Conservation (phyloP, 1,284 basidiomycete species). For the Leccinum cinnamomeum region DNA sequence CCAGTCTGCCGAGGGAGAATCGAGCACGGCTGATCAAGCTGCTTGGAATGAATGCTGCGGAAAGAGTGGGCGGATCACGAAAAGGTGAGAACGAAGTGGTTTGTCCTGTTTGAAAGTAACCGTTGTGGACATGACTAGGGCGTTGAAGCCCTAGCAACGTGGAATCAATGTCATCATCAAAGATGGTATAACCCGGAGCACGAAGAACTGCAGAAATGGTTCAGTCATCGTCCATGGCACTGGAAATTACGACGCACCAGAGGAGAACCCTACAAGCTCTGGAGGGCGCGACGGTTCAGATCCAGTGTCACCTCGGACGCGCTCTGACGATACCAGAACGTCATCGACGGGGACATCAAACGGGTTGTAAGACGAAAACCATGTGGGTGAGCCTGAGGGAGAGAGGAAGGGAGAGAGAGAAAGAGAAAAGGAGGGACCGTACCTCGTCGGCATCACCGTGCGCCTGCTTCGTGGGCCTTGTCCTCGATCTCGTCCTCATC, state of each 20-base stretch:
- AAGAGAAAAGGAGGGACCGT: no score
- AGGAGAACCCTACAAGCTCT: conserved; percentile 39
- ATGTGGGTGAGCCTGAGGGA: conserved; percentile 1
- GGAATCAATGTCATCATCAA: conserved; percentile 41
- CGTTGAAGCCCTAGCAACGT: conserved; percentile 15
- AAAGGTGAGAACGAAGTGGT: conserved; percentile 53
- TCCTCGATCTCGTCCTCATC: no score
- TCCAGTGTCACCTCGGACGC: conserved; percentile 7
- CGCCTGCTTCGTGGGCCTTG: no score
- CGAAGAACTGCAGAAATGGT: conserved; percentile 31
- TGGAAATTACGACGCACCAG: conserved; percentile 40
- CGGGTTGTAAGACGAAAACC: conserved; percentile 34
- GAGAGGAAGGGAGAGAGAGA: no score
- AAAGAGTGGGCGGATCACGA: conserved; percentile 42
- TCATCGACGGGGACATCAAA: conserved; percentile 31
- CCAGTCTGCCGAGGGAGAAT: conserved; percentile 38
- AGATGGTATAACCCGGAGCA: conserved; percentile 42
- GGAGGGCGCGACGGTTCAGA: conserved; percentile 32
- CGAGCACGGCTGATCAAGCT: conserved; percentile 57
- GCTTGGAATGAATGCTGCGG: conserved; percentile 56
- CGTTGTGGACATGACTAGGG: conserved; percentile 14
- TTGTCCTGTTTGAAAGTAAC: conserved; percentile 28
- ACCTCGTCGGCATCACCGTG: no score
- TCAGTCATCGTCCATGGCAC: conserved; percentile 12
- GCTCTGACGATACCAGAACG: conserved; percentile 20